Percentiles rank a stretch among this genome's conserved stretches.
Conservation (phyloP, 164 flowering plant species). For the Liriodendron chinense region DNA sequence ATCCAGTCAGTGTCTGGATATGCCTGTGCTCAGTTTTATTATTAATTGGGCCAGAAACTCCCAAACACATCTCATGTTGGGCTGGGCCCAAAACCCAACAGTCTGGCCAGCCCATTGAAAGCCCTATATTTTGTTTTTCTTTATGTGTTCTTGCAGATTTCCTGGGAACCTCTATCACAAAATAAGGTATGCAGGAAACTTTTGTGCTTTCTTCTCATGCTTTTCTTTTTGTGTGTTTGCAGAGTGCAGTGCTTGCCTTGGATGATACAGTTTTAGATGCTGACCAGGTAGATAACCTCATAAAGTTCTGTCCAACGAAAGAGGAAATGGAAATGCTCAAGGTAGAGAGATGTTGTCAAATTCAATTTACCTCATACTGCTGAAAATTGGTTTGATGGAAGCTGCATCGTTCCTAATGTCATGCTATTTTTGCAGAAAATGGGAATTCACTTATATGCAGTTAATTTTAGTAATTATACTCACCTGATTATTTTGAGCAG, state of each 20-base stretch:
- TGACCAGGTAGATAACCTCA: constrained; percentile 95
- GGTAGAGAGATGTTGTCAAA: constrained; percentile 35
- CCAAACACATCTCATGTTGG: background rate
- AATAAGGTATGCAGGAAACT: background rate
- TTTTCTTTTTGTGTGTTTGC: constrained; percentile 21
- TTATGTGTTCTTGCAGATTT: background rate
- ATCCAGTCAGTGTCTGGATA: background rate
- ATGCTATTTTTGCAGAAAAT: constrained; percentile 3
- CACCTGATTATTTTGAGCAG: constrained; percentile 1
- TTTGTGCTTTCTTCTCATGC: background rate
- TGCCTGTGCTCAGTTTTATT: background rate
- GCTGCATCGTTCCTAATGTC: background rate
- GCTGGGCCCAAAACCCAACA: background rate
- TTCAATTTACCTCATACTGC: background rate
- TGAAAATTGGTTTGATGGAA: background rate
- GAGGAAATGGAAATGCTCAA: constrained; percentile 90
- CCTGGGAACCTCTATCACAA: background rate
- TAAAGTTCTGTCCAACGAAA: constrained; percentile 94
- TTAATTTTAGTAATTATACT: constrained; percentile 3
- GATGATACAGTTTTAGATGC: constrained; percentile 84
- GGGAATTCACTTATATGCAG: background rate
- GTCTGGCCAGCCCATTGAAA: background rate
- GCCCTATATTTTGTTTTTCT: background rate
- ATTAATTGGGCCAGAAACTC: background rate
- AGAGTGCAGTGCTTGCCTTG: constrained; percentile 80